phyloP scores from a whole-genome alignment of 345 rosid species.

The Rhizophora apiculata region DNA sequence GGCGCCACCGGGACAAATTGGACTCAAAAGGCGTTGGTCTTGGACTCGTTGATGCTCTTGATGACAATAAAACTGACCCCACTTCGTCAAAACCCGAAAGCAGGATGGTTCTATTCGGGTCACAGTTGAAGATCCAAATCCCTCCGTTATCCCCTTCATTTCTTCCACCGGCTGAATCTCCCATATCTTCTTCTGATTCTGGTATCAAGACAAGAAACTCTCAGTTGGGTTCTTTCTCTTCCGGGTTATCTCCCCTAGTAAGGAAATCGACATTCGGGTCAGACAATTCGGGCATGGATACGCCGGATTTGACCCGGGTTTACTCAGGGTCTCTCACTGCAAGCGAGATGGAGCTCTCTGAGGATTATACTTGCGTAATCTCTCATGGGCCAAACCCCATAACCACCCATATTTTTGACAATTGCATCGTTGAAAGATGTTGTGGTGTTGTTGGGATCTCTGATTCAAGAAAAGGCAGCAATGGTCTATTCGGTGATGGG shows the following conservation, averaged over 20 bases:
- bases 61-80: constrained; percentile 34
- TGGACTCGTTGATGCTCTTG: constrained; percentile 62
- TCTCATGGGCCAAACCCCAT: constrained; percentile 78
- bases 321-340: constrained; percentile 48
- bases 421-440: constrained; percentile 70
- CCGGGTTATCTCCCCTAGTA: constrained; percentile 26
- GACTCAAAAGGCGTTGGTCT: constrained; percentile 62
- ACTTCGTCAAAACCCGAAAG: constrained; percentile 44
- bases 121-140: constrained; percentile 76
- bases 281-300: constrained; percentile 25
- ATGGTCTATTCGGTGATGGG: constrained; percentile 21
- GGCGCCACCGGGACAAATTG: constrained; percentile 39
- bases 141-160: constrained; percentile 39
- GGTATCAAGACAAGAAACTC: constrained; percentile 61
- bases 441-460: constrained; percentile 47
- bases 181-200: constrained; percentile 56
- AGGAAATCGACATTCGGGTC: constrained; percentile 32
- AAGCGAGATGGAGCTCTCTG: constrained; percentile 72
- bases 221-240: constrained; percentile 34
- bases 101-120: constrained; percentile 66
- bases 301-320: constrained; percentile 37
- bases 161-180: constrained; percentile 39
- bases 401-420: constrained; percentile 81
- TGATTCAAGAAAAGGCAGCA: constrained; percentile 26
- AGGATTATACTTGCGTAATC: constrained; percentile 87